A percentile compares a stretch with the other conserved stretches of the same genome.
Evolutionary conservation across 441 rosid species (phyloP).

Genomic region (Brassica hybrid): DNA sequence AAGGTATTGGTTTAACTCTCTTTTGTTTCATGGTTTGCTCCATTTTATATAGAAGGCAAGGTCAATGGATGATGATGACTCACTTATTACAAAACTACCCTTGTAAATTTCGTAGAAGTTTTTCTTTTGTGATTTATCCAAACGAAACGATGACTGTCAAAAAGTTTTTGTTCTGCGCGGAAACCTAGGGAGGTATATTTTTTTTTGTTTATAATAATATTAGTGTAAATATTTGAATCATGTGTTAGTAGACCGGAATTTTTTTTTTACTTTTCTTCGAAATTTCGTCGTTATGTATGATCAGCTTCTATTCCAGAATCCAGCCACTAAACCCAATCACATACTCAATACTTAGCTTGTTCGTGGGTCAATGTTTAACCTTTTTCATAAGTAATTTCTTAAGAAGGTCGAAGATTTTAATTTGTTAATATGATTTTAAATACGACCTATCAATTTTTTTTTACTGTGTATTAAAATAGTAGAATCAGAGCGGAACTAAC

Average conservation of each 20-base stretch:
- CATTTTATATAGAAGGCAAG: constrained; percentile 20
- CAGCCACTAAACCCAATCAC: constrained; percentile 6
- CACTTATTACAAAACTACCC: not conserved
- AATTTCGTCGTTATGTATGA: no score
- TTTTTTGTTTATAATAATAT: not conserved
- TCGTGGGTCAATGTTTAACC: not conserved
- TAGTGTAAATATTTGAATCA: constrained; percentile 19
- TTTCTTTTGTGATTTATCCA: constrained; percentile 23
- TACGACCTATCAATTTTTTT: no score
- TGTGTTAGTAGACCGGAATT: not conserved
- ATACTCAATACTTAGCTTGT: not conserved
- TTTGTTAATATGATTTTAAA: not conserved
- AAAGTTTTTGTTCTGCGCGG: constrained; percentile 16
- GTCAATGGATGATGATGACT: constrained; percentile 46
- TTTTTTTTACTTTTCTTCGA: no score
- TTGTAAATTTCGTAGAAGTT: constrained; percentile 21
- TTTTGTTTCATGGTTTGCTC: not conserved
- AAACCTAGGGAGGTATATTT: not conserved
- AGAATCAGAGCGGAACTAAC: not conserved
- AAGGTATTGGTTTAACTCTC: not conserved
- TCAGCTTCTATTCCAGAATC: no score
- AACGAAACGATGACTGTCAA: constrained; percentile 38
- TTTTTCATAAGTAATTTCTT: not conserved
- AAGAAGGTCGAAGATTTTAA: not conserved
- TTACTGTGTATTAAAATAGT: not conserved